Evolutionary conservation across 2,329 filamentous ascomycete genomes (phyloP), one percentile per base, ranked within the genome.

Genomic region (Penicillium capsulatum): DNA sequence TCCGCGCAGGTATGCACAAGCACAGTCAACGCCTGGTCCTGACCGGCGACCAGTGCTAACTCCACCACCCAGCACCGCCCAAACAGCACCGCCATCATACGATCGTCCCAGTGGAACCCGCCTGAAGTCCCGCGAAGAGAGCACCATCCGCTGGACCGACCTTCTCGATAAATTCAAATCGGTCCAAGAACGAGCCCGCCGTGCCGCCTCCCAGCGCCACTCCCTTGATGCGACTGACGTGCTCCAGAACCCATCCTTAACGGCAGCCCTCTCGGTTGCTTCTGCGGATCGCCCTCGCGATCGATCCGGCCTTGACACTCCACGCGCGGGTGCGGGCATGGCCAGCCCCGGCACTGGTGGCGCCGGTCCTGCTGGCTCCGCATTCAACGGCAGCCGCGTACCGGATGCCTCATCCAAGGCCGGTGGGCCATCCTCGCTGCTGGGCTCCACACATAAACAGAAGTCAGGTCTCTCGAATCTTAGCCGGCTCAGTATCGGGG

Each of bases 121-220:
- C 44, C 74, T 96, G 33, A 75, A 96, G 79, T 80, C 78, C 34
- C 77, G 90, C 39, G 87, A 94, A 50, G 90, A 96, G 39, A 80
- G 79, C 38, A 82, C 80, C 22, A 94, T 98, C 53, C 83, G 85
- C 39, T 98, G 92, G 92, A 80, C 78, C 2, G 92, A 98, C 54
- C 74, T 98, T 24, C 76, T 98, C 4, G 92, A 98, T 50, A 95
- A 96, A 60, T 98, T 98, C 68, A 86, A 86, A 51, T 80, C 76
- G 36, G 91, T 94, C 2, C 92, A 98, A 59, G 92, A 98, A 53
- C 81, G 80, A 44, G 85, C 90, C 4, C 78, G 89, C 38, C 76
- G 88, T 9, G 83, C 88, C 57, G 65, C 68, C 45, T 63, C 66
- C 0, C 63, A 70, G 45, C 58, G 66, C 22, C 50, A 66, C 15